Percentiles rank a stretch among this genome's conserved stretches.
phyloP scores from a whole-genome alignment of 495 filamentous ascomycete genomes.

The Coniosporium apollinis region DNA sequence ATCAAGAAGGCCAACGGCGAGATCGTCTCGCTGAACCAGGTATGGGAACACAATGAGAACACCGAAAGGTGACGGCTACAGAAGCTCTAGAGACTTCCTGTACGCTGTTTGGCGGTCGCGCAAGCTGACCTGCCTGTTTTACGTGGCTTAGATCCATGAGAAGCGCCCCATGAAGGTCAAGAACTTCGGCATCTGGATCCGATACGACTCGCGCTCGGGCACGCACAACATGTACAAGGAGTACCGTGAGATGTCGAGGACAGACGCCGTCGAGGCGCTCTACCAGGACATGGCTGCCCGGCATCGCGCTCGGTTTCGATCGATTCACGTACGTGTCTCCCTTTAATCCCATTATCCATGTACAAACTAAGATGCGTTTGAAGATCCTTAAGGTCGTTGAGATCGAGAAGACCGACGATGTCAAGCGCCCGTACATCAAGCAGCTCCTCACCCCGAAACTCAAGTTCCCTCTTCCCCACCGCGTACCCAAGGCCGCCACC shows the following conservation, averaged over 20 bases:
- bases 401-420: constrained; percentile 75
- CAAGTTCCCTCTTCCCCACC: constrained; percentile 97
- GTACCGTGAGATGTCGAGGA: constrained; percentile 95
- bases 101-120: neutral
- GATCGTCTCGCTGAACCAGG: constrained; percentile 92
- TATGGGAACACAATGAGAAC: constrained; percentile 31
- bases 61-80: neutral
- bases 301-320: constrained; percentile 93
- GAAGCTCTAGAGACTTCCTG: constrained; percentile 2
- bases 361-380: constrained; percentile 18
- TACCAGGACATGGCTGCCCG: constrained; percentile 99
- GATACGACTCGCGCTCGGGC: constrained; percentile 97
- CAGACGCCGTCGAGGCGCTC: constrained; percentile 85
- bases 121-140: neutral
- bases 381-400: constrained; percentile 98
- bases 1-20: constrained; percentile 99
- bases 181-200: constrained; percentile 99
- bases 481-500: constrained; percentile 56
- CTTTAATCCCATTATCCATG: neutral
- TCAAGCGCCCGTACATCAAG: constrained; percentile 97
- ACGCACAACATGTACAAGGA: constrained; percentile 99
- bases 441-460: constrained; percentile 89
- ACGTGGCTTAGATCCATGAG: constrained; percentile 73
- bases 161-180: constrained; percentile 98
- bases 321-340: constrained; percentile 69